Conservation (phyloP, 169 alveolate species). For the Cryptosporidium tyzzeri region DNA sequence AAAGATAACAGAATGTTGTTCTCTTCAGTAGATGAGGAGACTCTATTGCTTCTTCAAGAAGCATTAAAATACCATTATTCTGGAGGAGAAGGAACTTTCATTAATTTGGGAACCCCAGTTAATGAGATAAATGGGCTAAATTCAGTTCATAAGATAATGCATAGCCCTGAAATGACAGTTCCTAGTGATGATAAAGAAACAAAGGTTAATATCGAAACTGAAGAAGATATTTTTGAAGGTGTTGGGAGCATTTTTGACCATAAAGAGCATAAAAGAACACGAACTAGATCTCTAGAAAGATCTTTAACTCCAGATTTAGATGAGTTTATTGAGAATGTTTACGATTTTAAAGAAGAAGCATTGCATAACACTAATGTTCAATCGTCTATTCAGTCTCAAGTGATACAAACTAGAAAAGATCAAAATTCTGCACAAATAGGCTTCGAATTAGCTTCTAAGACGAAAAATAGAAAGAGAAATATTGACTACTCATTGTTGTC, state of each 20-base stretch:
- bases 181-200: neutral
- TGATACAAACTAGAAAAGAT: neutral
- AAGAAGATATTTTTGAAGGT: constrained; percentile 47
- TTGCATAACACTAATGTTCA: neutral
- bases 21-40: constrained; percentile 15
- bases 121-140: neutral
- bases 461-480: neutral
- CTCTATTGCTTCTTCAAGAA: constrained; percentile 31
- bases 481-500: constrained; percentile 13
- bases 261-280: neutral
- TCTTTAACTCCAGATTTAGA: constrained; percentile 38
- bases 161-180: neutral
- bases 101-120: neutral
- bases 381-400: neutral
- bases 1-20: neutral
- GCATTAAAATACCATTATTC: neutral
- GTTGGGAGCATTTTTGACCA: constrained; percentile 28
- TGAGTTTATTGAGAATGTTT: constrained; percentile 15
- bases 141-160: neutral
- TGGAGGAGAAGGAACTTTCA: constrained; percentile 14
- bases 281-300: constrained; percentile 58
- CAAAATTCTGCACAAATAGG: neutral
- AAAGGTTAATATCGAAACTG: neutral
- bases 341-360: neutral
- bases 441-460: neutral